Evolutionary conservation across 1,139 yeast genomes (phyloP), one percentile per base, ranked within the genome.

Genomic region (Candida tunisiensis): DNA sequence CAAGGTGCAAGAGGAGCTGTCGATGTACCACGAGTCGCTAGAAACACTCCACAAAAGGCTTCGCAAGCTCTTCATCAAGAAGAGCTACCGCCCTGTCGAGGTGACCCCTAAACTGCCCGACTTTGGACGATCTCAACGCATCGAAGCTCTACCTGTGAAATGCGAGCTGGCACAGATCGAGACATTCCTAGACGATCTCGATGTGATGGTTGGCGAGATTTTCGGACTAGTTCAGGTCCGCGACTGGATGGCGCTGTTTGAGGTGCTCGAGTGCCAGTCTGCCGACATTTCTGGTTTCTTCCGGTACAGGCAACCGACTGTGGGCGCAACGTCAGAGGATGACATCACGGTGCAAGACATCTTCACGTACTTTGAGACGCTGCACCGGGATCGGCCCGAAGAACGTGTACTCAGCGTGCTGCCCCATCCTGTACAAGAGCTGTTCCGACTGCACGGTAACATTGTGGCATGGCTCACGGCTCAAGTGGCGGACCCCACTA

Each of bases 171-270:
- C 33, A 8, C 35, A 39, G 9, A 32, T 74, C 43, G 73, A 70
- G 38, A 53, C 61, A 37, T 68, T 78, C 47, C 57, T 82, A 19
- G 67, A 65, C 34, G 65, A 65, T 28, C 51, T 85, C 34, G 88
- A 88, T 49, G 56, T 61, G 20, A 55, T 80, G 7, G 63, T 78
- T 23, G 60, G 69, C 1, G 65, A 67, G 3, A 62, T 75, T 25
- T 72, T 77, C 42, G 59, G 57, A 18, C 65, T 72, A 14, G 66
- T 79, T 15, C 62, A 69, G 19, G 49, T 72, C 11, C 69, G 66
- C 34, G 93, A 85, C 44, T 88, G 96, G 95, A 60, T 82, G 34
- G 65, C 65, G 31, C 65, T 74, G 6, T 78, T 68, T 45, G 91
- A 82, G 44, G 55, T 74, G 2, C 52, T 88, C 29, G 95, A 85